These are phyloP conservation scores for Dactylellina cionopaga DNA, from an alignment of 2,329 filamentous ascomycete species.

Conservation along the genomic window DNA sequence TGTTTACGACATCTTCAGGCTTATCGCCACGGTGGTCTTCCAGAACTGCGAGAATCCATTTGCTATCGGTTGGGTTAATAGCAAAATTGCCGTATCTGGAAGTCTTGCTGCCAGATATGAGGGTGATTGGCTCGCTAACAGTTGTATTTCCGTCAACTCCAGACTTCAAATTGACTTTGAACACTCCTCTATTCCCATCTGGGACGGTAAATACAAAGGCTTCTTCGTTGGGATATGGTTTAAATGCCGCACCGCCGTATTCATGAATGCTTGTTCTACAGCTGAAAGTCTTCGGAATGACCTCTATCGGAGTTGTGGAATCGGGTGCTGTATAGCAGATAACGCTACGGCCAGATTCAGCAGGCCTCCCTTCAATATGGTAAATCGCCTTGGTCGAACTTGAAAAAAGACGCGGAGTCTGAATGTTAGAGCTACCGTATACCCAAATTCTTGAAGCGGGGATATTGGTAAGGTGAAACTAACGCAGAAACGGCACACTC, in stretches of 20 bases:
- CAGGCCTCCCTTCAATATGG: slow-evolving; percentile 45
- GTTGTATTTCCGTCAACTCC: slow-evolving; percentile 4
- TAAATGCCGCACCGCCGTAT: slow-evolving; percentile 66
- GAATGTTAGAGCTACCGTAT: too few species aligned
- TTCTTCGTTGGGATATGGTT: slow-evolving; percentile 40
- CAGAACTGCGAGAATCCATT: slow-evolving; percentile 66
- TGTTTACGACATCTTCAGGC: slow-evolving; percentile 58
- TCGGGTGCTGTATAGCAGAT: slow-evolving; percentile 11
- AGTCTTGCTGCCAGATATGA: slow-evolving; percentile 5
- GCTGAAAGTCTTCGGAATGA: slow-evolving; percentile 50
- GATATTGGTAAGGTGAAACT: neutral
- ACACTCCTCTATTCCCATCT: slow-evolving; percentile 8
- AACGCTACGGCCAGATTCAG: slow-evolving; percentile 44
- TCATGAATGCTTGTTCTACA: slow-evolving; percentile 63
- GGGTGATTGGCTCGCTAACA: neutral
- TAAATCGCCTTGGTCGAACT: slow-evolving; percentile 31
- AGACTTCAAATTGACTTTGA: slow-evolving; percentile 12
- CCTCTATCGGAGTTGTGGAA: slow-evolving; percentile 16
- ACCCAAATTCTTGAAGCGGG: neutral
- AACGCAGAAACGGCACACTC: slow-evolving; percentile 58
- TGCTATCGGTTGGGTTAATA: slow-evolving; percentile 30
- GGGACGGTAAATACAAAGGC: slow-evolving; percentile 28
- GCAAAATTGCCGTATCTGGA: slow-evolving; percentile 35
- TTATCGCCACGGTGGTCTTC: slow-evolving; percentile 64
- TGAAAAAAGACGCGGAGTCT: too few species aligned